Evolutionary conservation across 768 basidiomycete species (phyloP).

Genomic region (Lyophyllum decastes): DNA sequence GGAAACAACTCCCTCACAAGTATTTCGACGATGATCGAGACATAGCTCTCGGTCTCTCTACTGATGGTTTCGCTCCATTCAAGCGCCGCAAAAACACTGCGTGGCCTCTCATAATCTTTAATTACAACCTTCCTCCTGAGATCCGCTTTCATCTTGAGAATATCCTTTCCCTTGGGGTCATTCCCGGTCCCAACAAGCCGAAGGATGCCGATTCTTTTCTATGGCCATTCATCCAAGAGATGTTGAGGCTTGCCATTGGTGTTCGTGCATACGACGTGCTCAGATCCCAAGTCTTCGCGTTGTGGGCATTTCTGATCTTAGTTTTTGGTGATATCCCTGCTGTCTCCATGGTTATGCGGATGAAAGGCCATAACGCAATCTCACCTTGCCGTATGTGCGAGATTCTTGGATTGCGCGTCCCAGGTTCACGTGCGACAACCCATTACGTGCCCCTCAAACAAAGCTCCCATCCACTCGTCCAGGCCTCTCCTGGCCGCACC

Average conservation of each 20-base stretch:
- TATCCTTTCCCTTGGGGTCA: too few species aligned
- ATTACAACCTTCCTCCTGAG: constrained; percentile 29
- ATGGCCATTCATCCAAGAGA: constrained; percentile 35
- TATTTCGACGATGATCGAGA: constrained; percentile 34
- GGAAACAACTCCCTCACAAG: constrained; percentile 17
- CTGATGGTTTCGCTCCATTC: constrained; percentile 41
- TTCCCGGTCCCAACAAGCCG: constrained; percentile 40
- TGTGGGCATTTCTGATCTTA: constrained; percentile 21
- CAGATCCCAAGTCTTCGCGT: constrained; percentile 10
- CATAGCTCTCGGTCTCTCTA: too few species aligned
- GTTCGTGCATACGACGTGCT: constrained; percentile 31
- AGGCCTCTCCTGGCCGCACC: neutral
- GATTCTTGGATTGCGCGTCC: constrained; percentile 25
- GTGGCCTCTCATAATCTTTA: constrained; percentile 40
- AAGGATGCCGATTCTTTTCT: constrained; percentile 39
- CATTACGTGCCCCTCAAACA: constrained; percentile 23
- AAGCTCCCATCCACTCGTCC: neutral
- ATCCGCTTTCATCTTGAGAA: constrained; percentile 30
- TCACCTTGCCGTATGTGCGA: constrained; percentile 34
- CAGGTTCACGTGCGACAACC: constrained; percentile 8
- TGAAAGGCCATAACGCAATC: too few species aligned
- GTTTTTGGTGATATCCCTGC: constrained; percentile 25
- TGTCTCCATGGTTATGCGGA: constrained; percentile 21
- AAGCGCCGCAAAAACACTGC: constrained; percentile 27
- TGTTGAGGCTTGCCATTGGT: constrained; percentile 30